Conservation (phyloP, 1,284 basidiomycete genomes). For the Ustilago crameri region DNA sequence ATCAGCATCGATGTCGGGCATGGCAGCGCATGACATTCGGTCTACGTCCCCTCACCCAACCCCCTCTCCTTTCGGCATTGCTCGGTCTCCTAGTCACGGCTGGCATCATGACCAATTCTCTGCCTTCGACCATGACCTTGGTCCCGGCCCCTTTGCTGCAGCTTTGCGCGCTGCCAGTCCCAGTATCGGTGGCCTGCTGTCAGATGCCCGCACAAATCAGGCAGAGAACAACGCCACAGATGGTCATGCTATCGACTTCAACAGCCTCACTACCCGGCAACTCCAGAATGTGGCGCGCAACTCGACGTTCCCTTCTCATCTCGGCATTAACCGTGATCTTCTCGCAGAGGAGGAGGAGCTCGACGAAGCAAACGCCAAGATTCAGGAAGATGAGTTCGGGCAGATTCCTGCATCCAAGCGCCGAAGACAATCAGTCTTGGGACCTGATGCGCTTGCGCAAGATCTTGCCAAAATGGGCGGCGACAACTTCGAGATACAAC, state of each 20-base stretch:
- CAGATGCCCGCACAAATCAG: constrained; percentile 6
- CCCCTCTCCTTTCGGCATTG: constrained; percentile 1
- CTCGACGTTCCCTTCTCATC: constrained; percentile 48
- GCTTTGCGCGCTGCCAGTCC: constrained; percentile 38
- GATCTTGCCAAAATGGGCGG: constrained; percentile 37
- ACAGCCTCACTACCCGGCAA: constrained; percentile 50
- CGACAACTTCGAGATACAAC: constrained; percentile 40
- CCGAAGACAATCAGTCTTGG: constrained; percentile 15
- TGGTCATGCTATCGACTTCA: constrained; percentile 32
- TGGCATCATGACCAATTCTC: constrained; percentile 34
- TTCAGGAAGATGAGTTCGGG: constrained; percentile 25
- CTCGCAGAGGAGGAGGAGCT: constrained; percentile 30
- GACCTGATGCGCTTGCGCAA: constrained; percentile 25
- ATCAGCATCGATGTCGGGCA: background rate
- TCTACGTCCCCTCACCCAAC: background rate
- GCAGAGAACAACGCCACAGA: background rate
- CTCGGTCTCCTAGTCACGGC: constrained; percentile 3
- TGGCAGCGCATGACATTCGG: background rate
- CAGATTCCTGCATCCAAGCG: constrained; percentile 6
- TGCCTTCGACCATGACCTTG: constrained; percentile 38
- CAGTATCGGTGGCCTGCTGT: constrained; percentile 1
- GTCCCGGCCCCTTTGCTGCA: constrained; percentile 42
- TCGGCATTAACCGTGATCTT: constrained; percentile 49
- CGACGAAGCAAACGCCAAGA: constrained; percentile 6
- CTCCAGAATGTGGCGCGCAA: constrained; percentile 54